phyloP scores from a whole-genome alignment of 306 rosid genomes.

The Pyrus pyrifolia region DNA sequence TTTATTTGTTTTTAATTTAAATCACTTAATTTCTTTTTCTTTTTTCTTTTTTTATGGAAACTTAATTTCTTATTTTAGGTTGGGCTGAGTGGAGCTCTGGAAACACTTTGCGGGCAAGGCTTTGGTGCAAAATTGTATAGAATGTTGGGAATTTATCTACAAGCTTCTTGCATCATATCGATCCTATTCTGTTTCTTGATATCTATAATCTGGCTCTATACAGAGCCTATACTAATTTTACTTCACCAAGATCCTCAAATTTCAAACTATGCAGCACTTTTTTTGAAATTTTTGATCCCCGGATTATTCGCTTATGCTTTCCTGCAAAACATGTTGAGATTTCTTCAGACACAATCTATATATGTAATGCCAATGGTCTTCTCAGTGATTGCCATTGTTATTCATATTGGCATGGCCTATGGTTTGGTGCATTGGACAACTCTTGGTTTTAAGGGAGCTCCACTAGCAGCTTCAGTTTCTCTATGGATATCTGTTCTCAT shows the following conservation, averaged over 20 bases:
- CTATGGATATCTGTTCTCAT: conserved; percentile 48
- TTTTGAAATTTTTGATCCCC: conserved; percentile 53
- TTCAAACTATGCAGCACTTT: conserved; percentile 46
- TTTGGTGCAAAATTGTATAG: conserved; percentile 60
- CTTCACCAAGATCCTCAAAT: conserved; percentile 60
- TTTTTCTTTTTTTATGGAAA: too few relatives aligned
- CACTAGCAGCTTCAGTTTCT: conserved; percentile 55
- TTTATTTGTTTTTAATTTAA: too few relatives aligned
- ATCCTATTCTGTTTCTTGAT: conserved; percentile 40
- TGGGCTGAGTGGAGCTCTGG: conserved; percentile 81
- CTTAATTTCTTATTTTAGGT: conserved; percentile 22
- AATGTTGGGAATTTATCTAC: conserved; percentile 68
- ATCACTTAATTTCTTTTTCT: too few relatives aligned
- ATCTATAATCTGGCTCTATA: conserved; percentile 50
- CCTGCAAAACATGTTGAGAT: conserved; percentile 65
- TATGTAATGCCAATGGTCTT: conserved; percentile 46
- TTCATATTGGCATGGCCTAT: conserved; percentile 48
- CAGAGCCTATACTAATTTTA: conserved; percentile 47
- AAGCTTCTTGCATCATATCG: conserved; percentile 61
- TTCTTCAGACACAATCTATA: conserved; percentile 64
- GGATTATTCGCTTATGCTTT: conserved; percentile 59
- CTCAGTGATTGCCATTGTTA: conserved; percentile 38
- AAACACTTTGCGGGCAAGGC: conserved; percentile 88
- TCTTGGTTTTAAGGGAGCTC: conserved; percentile 56
- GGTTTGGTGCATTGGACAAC: conserved; percentile 39